phyloP scores from a whole-genome alignment of 176 grass and related monocot species.

The Oryza glaberrima region DNA sequence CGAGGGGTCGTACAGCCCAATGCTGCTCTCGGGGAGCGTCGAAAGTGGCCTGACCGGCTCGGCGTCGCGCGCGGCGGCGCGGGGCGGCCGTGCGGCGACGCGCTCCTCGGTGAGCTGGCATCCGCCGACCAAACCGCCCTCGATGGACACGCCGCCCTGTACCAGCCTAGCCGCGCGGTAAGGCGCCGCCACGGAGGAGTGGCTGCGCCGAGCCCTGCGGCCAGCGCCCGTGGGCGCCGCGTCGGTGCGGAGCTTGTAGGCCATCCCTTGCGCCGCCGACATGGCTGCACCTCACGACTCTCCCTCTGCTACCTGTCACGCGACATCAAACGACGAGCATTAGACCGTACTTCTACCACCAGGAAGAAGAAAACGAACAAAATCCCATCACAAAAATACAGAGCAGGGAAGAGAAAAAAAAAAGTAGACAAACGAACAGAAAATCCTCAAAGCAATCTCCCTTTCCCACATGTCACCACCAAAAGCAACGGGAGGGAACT shows the following conservation, averaged over 20 bases:
- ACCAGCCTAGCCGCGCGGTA: slow-evolving; percentile 45
- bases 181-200: slow-evolving; percentile 32
- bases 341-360: slow-evolving; percentile 17
- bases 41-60: slow-evolving; percentile 65
- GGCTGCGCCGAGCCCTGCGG: slow-evolving; percentile 35
- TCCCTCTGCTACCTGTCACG: slow-evolving; percentile 31
- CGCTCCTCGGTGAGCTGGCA: slow-evolving; percentile 61
- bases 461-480: slow-evolving; percentile 44
- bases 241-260: slow-evolving; percentile 48
- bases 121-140: slow-evolving; percentile 59
- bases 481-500: slow-evolving; percentile 36
- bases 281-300: slow-evolving; percentile 49
- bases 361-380: neutral
- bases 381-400: neutral
- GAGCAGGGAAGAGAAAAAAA: neutral
- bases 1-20: slow-evolving; percentile 92
- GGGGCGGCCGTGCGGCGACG: slow-evolving; percentile 45
- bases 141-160: slow-evolving; percentile 52
- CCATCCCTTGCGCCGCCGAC: slow-evolving; percentile 71
- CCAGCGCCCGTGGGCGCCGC: slow-evolving; percentile 34
- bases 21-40: slow-evolving; percentile 69
- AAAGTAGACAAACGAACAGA: slow-evolving; percentile 24
- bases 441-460: slow-evolving; percentile 43
- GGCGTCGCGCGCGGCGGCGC: slow-evolving; percentile 39
- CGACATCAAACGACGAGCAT: slow-evolving; percentile 43